Base-by-base conservation (phyloP, 495 filamentous ascomycete genomes). In the Hypoxylon lenormandii region DNA sequence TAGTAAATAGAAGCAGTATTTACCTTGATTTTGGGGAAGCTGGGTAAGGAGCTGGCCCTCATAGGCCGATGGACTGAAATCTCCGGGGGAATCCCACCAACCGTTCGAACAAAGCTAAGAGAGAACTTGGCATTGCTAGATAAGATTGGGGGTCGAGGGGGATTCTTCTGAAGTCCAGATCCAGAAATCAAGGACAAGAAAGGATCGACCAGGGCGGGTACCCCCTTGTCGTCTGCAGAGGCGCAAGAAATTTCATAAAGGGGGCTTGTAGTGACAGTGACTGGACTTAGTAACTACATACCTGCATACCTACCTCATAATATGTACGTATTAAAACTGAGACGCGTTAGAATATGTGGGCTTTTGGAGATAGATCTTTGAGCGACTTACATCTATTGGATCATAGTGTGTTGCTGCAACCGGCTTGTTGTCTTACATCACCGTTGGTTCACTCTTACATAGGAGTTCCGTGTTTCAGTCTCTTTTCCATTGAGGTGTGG, bases 11-110 rank as follows among this genome's bases (percentile, higher is more conserved):
- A 43, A 56, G 55, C 7, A 63, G 18, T 51, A 62, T 63, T 56
- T 66, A 66, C 61, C 68, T 71, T 62, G 67, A 66, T 63, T 64
- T 71, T 59, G 62, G 68, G 52, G 67, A 66, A 66, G 52, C 48
- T 57, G 42, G 46, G 15, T 33, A 23, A 33, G 47, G 8, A 46
- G 15, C 54, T 6, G 57, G 55, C 60, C 13, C 59, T 64, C 51
- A 71, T 73, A 71, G 73, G 70, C 18, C 33, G 42, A 56, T 52
- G 61, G 69, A 59, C 42, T 23, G 51, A 66, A 51, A 65, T 54
- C 60, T 72, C 68, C 64, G 69, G 60, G 56, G 60, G 47, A 50
- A 65, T 56, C 52, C 67, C 52, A 42, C 50, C 51, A 60, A 60
- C 50, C 43, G 60, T 36, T 48, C 43, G 16, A 26, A 64, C 59